A percentile compares a stretch with the other conserved stretches of the same genome.
Evolutionary conservation across 2,329 filamentous ascomycete species (phyloP).

Genomic region (Phoma herbarum): DNA sequence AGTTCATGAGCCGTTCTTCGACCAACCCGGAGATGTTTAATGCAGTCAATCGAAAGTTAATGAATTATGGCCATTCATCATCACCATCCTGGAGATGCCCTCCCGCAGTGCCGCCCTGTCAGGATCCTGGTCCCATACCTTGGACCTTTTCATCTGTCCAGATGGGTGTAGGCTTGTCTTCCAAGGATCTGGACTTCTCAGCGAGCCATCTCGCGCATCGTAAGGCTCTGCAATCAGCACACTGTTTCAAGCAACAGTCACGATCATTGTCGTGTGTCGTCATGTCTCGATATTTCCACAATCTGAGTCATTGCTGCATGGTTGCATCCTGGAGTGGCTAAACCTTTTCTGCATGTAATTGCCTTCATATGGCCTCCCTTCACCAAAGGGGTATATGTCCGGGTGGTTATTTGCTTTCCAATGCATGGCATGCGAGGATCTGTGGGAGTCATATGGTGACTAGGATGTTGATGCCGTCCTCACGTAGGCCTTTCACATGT

Average conservation of each 20-base stretch:
- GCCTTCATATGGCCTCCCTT: slow-evolving; percentile 34
- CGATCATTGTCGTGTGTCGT: neutral
- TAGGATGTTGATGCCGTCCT: slow-evolving; percentile 5
- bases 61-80: slow-evolving; percentile 20
- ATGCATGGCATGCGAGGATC: slow-evolving; percentile 44
- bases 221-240: slow-evolving; percentile 1
- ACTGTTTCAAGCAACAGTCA: neutral
- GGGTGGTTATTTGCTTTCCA: slow-evolving; percentile 42
- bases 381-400: slow-evolving; percentile 39
- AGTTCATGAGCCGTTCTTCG: slow-evolving; percentile 16
- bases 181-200: slow-evolving; percentile 1
- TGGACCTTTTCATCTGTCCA: slow-evolving; percentile 8
- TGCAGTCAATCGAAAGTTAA: slow-evolving; percentile 20
- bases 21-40: slow-evolving; percentile 18
- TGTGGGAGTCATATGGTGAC: slow-evolving; percentile 19
- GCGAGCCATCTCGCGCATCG: slow-evolving; percentile 5
- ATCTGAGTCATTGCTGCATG: slow-evolving; percentile 13
- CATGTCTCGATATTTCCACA: neutral
- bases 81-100: slow-evolving; percentile 7
- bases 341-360: slow-evolving; percentile 46
- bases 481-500: slow-evolving; percentile 15
- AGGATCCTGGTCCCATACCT: slow-evolving; percentile 1
- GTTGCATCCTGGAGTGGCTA: slow-evolving; percentile 19
- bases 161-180: slow-evolving; percentile 16
- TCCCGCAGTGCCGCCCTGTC: slow-evolving; percentile 5